Evolutionary conservation across 352 stramenopile genomes (phyloP).

Genomic region (Pythium angustatum): DNA sequence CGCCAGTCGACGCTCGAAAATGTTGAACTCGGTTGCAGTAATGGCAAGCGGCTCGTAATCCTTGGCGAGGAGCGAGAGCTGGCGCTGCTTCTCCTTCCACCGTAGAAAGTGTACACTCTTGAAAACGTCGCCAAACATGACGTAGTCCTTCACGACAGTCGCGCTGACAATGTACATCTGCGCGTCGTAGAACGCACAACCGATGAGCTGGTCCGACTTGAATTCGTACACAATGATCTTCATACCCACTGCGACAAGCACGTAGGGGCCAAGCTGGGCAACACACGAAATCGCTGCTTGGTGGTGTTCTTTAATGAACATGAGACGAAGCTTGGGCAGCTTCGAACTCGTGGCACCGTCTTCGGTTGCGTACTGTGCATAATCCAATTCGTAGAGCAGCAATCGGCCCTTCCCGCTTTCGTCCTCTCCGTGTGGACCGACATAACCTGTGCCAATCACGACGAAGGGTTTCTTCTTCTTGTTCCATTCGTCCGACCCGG

Average conservation of each 20-base stretch:
- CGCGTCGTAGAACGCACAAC: constrained; percentile 86
- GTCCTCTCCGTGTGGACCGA: constrained; percentile 84
- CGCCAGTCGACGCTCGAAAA: constrained; percentile 75
- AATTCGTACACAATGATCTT: constrained; percentile 91
- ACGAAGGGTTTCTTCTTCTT: constrained; percentile 82
- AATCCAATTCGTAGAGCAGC: constrained; percentile 87
- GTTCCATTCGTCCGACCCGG: constrained; percentile 69
- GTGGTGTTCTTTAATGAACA: constrained; percentile 87
- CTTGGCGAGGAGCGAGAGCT: constrained; percentile 81
- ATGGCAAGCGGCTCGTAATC: constrained; percentile 84
- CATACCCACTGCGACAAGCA: constrained; percentile 81
- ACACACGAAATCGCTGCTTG: constrained; percentile 83
- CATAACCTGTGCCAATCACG: constrained; percentile 80
- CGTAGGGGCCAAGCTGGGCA: constrained; percentile 74
- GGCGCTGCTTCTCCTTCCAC: constrained; percentile 82
- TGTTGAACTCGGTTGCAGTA: constrained; percentile 79
- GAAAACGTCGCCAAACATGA: constrained; percentile 88
- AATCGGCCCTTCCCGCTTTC: constrained; percentile 81
- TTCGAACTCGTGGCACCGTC: constrained; percentile 70
- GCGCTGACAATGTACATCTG: constrained; percentile 88
- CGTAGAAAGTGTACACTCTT: constrained; percentile 88
- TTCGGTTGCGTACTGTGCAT: constrained; percentile 85
- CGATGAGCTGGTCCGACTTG: constrained; percentile 86
- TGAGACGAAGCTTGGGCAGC: constrained; percentile 72
- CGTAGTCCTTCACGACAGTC: constrained; percentile 82